phyloP scores from a whole-genome alignment of 2,329 filamentous ascomycete genomes.

The Diaporthe humulicola region DNA sequence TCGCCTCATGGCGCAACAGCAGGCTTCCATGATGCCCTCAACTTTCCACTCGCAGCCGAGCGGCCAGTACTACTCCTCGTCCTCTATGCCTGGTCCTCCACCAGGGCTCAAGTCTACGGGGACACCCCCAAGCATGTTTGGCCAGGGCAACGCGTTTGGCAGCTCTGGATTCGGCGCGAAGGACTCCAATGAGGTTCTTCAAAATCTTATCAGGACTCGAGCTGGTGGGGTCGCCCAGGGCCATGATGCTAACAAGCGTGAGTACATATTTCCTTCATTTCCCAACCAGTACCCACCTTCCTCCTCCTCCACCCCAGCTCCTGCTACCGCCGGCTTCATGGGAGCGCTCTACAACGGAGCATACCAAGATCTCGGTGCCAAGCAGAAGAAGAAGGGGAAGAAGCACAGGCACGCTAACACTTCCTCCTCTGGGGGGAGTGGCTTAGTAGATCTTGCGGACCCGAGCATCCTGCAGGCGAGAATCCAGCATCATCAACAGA shows the following conservation, averaged over 20 bases:
- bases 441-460: conserved; percentile 99
- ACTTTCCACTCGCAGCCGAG: conserved; percentile 70
- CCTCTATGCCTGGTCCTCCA: conserved; percentile 90
- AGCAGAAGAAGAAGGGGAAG: conserved; percentile 99
- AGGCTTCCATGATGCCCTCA: conserved; percentile 87
- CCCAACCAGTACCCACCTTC: conserved; percentile 88
- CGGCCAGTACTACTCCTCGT: conserved; percentile 80
- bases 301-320: conserved; percentile 85
- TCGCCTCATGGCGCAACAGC: conserved; percentile 81
- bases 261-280: conserved; percentile 96
- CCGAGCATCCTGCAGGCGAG: conserved; percentile 99
- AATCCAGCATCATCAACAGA: conserved; percentile 89
- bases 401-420: conserved; percentile 99
- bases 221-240: conserved; percentile 76
- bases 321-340: conserved; percentile 86
- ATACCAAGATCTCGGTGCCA: conserved; percentile 92
- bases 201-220: conserved; percentile 82
- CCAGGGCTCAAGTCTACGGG: conserved; percentile 95
- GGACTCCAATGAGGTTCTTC: conserved; percentile 82
- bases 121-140: conserved; percentile 95
- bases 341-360: conserved; percentile 92
- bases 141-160: conserved; percentile 87
- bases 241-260: conserved; percentile 95
- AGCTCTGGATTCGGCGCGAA: conserved; percentile 79
- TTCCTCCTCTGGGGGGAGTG: conserved; percentile 99